Evolutionary conservation across 768 basidiomycete genomes (phyloP).

Genomic region (Auricularia heimuer): DNA sequence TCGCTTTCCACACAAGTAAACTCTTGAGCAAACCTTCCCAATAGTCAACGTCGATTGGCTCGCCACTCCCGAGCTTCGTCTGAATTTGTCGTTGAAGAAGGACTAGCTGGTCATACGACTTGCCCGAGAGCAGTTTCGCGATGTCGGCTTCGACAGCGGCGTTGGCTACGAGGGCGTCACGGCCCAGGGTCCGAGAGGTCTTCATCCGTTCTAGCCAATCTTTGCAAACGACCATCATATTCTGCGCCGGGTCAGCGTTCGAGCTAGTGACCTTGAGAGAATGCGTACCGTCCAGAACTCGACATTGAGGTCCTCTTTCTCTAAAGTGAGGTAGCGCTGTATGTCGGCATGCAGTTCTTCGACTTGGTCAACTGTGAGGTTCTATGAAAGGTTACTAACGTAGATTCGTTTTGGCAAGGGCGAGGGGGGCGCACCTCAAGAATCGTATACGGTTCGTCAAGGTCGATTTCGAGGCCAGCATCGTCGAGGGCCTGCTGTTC

Average conservation of each 20-base stretch:
- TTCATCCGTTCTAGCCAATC: slow-evolving; percentile 75
- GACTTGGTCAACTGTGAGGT: slow-evolving; percentile 75
- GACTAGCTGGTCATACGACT: slow-evolving; percentile 76
- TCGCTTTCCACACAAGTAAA: slow-evolving; percentile 93
- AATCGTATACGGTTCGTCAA: slow-evolving; percentile 97
- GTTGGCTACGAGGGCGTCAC: slow-evolving; percentile 41
- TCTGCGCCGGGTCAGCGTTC: slow-evolving; percentile 33
- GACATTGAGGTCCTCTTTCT: slow-evolving; percentile 73
- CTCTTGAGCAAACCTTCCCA: slow-evolving; percentile 93
- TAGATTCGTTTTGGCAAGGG: not conserved
- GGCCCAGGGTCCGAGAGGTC: slow-evolving; percentile 47
- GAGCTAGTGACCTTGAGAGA: not conserved
- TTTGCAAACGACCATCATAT: slow-evolving; percentile 96
- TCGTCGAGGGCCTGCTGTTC: slow-evolving; percentile 67
- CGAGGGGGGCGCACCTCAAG: slow-evolving; percentile 59
- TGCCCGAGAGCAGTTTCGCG: slow-evolving; percentile 67
- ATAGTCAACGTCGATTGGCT: slow-evolving; percentile 94
- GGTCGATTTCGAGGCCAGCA: slow-evolving; percentile 89
- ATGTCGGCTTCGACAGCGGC: slow-evolving; percentile 83
- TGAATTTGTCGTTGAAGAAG: slow-evolving; percentile 80
- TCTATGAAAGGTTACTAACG: slow-evolving; percentile 35
- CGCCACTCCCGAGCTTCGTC: slow-evolving; percentile 79
- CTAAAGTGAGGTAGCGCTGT: slow-evolving; percentile 79
- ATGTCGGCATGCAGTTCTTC: slow-evolving; percentile 94
- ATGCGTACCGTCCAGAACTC: slow-evolving; percentile 90